Conservation (phyloP, 78 protist species). For the Dictyostelium firmibasis region DNA sequence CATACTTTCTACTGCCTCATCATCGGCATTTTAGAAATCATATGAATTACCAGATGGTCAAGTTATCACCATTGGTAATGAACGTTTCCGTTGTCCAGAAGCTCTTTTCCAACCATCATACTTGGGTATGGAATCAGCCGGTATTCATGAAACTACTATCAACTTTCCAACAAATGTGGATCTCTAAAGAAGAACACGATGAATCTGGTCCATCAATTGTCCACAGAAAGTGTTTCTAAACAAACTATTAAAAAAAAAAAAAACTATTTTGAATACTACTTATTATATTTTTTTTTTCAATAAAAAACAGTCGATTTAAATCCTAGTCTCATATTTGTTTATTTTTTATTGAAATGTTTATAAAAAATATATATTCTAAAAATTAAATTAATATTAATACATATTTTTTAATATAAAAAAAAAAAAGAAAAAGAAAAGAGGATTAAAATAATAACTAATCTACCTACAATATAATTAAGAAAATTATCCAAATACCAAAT, state of each 20-base stretch:
- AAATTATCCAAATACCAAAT: background rate
- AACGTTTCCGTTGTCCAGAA: conserved; percentile 92
- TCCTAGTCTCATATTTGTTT: too few relatives aligned
- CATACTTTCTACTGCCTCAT: conserved; percentile 85
- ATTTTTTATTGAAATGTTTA: background rate
- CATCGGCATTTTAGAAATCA: background rate
- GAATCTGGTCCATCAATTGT: too few relatives aligned
- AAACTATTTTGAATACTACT: too few relatives aligned
- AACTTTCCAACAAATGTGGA: too few relatives aligned
- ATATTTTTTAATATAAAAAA: background rate
- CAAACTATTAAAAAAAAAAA: too few relatives aligned
- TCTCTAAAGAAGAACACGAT: too few relatives aligned
- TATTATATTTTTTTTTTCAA: too few relatives aligned
- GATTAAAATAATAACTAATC: background rate
- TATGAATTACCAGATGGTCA: conserved; percentile 81
- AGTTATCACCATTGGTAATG: conserved; percentile 79
- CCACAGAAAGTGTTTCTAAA: too few relatives aligned
- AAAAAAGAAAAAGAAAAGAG: background rate
- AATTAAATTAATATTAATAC: background rate
- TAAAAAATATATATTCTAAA: background rate
- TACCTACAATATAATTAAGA: background rate
- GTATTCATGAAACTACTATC: conserved; percentile 26
- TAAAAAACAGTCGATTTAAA: too few relatives aligned
- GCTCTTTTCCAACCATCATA: conserved; percentile 90
- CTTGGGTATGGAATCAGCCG: conserved; percentile 88